A percentile compares a stretch with the other conserved stretches of the same genome.
Conservation (phyloP, 345 rosid genomes). For the Citrus reticulata region DNA sequence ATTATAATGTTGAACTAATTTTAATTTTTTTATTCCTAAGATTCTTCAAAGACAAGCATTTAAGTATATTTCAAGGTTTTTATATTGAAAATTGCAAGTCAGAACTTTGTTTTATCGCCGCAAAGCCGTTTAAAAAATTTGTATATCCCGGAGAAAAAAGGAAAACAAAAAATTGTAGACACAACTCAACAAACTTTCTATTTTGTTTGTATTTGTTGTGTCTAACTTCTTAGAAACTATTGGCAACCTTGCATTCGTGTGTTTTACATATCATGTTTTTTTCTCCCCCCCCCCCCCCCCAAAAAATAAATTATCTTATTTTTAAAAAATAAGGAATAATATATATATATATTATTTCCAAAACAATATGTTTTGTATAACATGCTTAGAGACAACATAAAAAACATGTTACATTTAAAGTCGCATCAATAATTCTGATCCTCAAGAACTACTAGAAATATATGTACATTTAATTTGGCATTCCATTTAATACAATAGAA, state of each 20-base stretch:
- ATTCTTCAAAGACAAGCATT: neutral
- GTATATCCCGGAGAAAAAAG: neutral
- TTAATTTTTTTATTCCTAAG: neutral
- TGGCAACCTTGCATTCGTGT: neutral
- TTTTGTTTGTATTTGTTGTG: neutral
- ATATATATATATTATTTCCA: too few relatives aligned
- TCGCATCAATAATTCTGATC: neutral
- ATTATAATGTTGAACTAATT: neutral
- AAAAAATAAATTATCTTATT: too few relatives aligned
- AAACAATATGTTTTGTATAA: too few relatives aligned
- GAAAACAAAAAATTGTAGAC: neutral
- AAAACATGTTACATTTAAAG: too few relatives aligned
- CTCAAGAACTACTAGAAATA: neutral
- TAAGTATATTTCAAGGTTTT: too few relatives aligned
- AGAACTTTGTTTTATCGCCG: neutral
- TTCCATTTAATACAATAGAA: too few relatives aligned
- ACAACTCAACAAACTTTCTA: neutral
- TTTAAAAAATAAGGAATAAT: too few relatives aligned
- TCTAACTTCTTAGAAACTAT: neutral
- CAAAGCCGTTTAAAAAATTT: neutral
- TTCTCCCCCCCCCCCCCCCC: too few relatives aligned
- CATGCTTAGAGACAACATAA: too few relatives aligned
- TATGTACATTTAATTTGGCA: neutral
- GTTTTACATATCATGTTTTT: neutral
- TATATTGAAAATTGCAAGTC: neutral